A percentile compares a stretch with the other conserved stretches of the same genome.
phyloP scores from a whole-genome alignment of 2,329 filamentous ascomycete species.

The Sporothrix humicola region DNA sequence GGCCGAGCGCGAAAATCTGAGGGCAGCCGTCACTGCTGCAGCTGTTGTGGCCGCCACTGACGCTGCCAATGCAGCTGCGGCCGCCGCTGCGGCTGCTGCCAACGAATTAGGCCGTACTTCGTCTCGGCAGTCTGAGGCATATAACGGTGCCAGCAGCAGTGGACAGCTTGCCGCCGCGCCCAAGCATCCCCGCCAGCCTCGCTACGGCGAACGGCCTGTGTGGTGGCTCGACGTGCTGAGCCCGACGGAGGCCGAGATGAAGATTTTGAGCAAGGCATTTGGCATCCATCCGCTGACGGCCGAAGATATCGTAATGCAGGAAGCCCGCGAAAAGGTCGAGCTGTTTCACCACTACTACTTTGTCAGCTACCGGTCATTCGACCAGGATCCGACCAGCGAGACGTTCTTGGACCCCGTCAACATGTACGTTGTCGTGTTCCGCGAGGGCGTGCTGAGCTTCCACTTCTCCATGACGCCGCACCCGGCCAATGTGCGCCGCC shows the following conservation, averaged over 20 bases:
- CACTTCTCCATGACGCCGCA: conserved; percentile 97
- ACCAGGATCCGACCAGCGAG: conserved; percentile 88
- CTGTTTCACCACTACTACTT: conserved; percentile 98
- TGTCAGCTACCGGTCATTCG: conserved; percentile 96
- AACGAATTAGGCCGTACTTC: conserved; percentile 11
- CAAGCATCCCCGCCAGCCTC: conserved; percentile 41
- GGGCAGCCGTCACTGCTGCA: conserved; percentile 21
- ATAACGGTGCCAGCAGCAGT: neutral
- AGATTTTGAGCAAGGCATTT: conserved; percentile 87
- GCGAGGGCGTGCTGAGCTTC: conserved; percentile 93
- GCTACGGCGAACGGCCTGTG: conserved; percentile 82
- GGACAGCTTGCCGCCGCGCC: neutral
- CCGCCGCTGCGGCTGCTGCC: neutral
- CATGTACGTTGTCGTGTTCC: conserved; percentile 96
- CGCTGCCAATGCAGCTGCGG: neutral
- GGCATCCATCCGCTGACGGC: conserved; percentile 94
- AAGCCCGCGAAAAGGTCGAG: conserved; percentile 97
- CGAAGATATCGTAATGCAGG: conserved; percentile 96
- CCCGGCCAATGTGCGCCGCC: conserved; percentile 90
- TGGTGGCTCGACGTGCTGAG: conserved; percentile 96
- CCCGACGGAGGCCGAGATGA: conserved; percentile 95
- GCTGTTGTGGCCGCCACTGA: conserved; percentile 11
- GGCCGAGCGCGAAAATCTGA: conserved; percentile 34
- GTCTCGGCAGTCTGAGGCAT: conserved; percentile 1
- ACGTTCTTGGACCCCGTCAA: conserved; percentile 95